Percentiles rank a stretch among this genome's conserved stretches.
These are phyloP conservation scores for Peronospora tabacina DNA, from an alignment of 352 stramenopile genomes.

Conservation along the genomic window DNA sequence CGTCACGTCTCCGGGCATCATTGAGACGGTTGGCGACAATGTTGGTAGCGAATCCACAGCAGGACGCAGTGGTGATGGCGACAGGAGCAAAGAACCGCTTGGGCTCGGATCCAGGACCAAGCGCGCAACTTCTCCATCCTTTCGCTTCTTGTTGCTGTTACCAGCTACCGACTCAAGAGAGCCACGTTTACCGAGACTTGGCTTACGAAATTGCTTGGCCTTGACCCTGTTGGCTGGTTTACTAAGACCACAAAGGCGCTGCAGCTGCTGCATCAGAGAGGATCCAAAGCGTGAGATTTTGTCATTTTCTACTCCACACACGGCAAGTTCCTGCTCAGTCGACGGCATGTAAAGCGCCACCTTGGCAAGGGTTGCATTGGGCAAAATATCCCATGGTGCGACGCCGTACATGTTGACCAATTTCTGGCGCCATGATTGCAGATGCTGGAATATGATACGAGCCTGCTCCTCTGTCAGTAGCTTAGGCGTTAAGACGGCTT, in stretches of 20 bases:
- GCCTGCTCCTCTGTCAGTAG: constrained; percentile 53
- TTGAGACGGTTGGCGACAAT: constrained; percentile 39
- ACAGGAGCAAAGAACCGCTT: constrained; percentile 24
- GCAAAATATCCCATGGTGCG: constrained; percentile 62
- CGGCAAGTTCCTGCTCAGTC: constrained; percentile 44
- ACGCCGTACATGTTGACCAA: constrained; percentile 66
- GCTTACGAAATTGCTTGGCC: constrained; percentile 17
- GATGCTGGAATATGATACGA: constrained; percentile 51
- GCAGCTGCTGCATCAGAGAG: constrained; percentile 53
- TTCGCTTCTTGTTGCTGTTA: constrained; percentile 27
- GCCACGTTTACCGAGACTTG: constrained; percentile 18
- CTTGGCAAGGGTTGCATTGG: constrained; percentile 65
- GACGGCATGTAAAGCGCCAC: constrained; percentile 53
- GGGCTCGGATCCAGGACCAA: constrained; percentile 19
- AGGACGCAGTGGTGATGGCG: constrained; percentile 31
- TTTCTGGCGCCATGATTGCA: constrained; percentile 75
- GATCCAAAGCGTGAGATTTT: constrained; percentile 51
- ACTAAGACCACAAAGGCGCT: constrained; percentile 14
- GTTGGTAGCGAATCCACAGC: constrained; percentile 45
- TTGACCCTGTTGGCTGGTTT: constrained; percentile 13
- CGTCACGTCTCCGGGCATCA: constrained; percentile 17
- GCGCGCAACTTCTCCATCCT: constrained; percentile 17
- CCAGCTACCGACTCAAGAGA: constrained; percentile 13
- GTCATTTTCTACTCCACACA: constrained; percentile 43
- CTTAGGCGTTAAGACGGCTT: constrained; percentile 14